These are phyloP conservation scores for Collybiopsis confluens DNA, from an alignment of 768 basidiomycete genomes.

Conservation along the genomic window DNA sequence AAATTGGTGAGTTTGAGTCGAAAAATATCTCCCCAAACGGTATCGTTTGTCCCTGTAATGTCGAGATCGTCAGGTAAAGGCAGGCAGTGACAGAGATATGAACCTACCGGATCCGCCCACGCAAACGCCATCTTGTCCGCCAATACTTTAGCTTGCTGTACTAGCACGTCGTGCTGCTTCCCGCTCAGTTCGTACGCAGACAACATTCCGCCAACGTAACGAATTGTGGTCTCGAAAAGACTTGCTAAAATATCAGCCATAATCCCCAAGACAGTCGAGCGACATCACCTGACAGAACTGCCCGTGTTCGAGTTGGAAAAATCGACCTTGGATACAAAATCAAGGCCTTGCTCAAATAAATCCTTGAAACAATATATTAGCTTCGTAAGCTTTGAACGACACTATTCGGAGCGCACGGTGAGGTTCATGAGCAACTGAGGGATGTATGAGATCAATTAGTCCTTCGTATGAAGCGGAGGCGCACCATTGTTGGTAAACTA, in stretches of 20 bases:
- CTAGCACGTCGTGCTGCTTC: conserved; percentile 29
- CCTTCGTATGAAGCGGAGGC: no score
- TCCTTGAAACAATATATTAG: conserved; percentile 19
- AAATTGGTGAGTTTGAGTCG: conserved; percentile 33
- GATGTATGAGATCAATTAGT: no score
- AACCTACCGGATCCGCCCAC: conserved; percentile 29
- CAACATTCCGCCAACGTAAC: conserved; percentile 44
- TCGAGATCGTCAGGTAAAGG: background rate
- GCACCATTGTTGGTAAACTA: no score
- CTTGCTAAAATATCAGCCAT: conserved; percentile 13
- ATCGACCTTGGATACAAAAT: conserved; percentile 35
- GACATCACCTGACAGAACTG: conserved; percentile 33
- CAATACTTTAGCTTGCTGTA: conserved; percentile 44
- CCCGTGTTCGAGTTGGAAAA: conserved; percentile 33
- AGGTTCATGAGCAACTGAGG: conserved; percentile 35
- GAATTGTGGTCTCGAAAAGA: conserved; percentile 54
- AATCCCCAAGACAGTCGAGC: background rate
- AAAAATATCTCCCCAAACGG: conserved; percentile 12
- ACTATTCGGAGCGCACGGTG: conserved; percentile 11
- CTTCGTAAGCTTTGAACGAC: background rate
- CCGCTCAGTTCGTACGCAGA: conserved; percentile 50
- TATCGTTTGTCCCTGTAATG: conserved; percentile 10
- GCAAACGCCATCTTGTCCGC: conserved; percentile 40
- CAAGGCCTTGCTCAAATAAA: conserved; percentile 38
- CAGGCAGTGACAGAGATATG: background rate